Evolutionary conservation across 2,329 filamentous ascomycete genomes (phyloP).

Genomic region (Chlorencoelia australis): DNA sequence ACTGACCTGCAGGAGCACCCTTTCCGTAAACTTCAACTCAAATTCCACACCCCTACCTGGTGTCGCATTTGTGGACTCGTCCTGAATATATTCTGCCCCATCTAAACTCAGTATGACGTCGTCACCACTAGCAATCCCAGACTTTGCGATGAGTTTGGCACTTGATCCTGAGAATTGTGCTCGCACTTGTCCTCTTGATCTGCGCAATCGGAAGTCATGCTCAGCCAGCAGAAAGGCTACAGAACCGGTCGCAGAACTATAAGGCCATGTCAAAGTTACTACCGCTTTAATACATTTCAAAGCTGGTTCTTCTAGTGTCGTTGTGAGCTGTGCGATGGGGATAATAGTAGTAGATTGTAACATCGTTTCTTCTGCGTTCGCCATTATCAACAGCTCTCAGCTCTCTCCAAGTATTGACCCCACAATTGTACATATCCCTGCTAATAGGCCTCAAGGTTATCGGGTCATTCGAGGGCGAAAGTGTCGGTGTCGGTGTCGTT

Average conservation of each 20-base stretch:
- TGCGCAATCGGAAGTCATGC: conserved; percentile 70
- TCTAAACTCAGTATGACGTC: conserved; percentile 58
- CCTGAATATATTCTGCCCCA: conserved; percentile 50
- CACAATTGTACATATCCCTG: too few relatives aligned
- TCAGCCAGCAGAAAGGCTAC: conserved; percentile 77
- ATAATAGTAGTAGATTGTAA: conserved; percentile 29
- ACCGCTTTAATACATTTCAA: conserved; percentile 52
- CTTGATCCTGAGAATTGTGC: conserved; percentile 62
- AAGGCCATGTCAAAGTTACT: conserved; percentile 85
- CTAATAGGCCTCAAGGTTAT: too few relatives aligned
- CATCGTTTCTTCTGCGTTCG: conserved; percentile 2
- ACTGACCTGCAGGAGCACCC: conserved; percentile 38
- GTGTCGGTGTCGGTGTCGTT: too few relatives aligned
- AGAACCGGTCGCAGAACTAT: conserved; percentile 64
- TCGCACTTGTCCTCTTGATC: conserved; percentile 69
- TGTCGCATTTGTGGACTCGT: conserved; percentile 32
- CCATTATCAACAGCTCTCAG: too few relatives aligned
- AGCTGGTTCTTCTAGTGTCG: conserved; percentile 34
- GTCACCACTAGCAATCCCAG: conserved; percentile 69
- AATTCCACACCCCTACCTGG: conserved; percentile 45
- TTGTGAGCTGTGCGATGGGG: conserved; percentile 46
- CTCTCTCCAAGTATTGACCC: too few relatives aligned
- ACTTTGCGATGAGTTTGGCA: conserved; percentile 58
- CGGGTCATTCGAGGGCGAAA: too few relatives aligned
- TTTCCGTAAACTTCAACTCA: conserved; percentile 46